Evolutionary conservation across 2,329 filamentous ascomycete species (phyloP).

Genomic region (Fusarium camptoceras): DNA sequence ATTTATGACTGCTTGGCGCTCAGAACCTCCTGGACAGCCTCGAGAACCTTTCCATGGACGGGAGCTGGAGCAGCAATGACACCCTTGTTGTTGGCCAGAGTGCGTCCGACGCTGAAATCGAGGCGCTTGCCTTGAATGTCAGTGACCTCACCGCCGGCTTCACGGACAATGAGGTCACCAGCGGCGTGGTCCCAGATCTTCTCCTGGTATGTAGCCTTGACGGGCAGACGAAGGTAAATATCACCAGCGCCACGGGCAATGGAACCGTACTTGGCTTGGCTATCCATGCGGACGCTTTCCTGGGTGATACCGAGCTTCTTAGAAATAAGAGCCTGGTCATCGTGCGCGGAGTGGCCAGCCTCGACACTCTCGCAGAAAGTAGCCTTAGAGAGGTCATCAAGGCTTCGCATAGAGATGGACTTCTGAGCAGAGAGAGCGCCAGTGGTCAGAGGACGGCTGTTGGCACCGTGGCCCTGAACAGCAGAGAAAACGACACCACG

Average conservation of each 20-base stretch:
- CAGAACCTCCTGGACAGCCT: slow-evolving; percentile 85
- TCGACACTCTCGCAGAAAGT: slow-evolving; percentile 98
- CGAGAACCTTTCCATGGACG: slow-evolving; percentile 80
- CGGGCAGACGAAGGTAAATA: slow-evolving; percentile 90
- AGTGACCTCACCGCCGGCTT: slow-evolving; percentile 92
- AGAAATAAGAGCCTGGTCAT: slow-evolving; percentile 85
- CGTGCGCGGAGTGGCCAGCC: slow-evolving; percentile 89
- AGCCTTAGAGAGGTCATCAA: slow-evolving; percentile 79
- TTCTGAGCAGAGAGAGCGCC: slow-evolving; percentile 64
- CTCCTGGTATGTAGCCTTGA: slow-evolving; percentile 89
- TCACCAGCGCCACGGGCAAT: slow-evolving; percentile 95
- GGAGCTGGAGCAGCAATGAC: slow-evolving; percentile 87
- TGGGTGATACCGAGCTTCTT: slow-evolving; percentile 86
- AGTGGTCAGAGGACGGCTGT: slow-evolving; percentile 76
- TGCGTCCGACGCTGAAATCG: slow-evolving; percentile 88
- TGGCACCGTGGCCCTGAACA: slow-evolving; percentile 81
- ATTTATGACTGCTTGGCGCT: slow-evolving; percentile 48
- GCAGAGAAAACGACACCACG: slow-evolving; percentile 91
- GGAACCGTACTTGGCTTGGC: slow-evolving; percentile 96
- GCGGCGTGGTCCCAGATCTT: slow-evolving; percentile 99
- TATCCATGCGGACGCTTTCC: slow-evolving; percentile 95
- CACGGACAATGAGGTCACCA: slow-evolving; percentile 91
- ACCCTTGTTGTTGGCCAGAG: slow-evolving; percentile 89
- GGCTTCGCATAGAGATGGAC: slow-evolving; percentile 81
- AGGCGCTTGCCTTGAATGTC: slow-evolving; percentile 87